Evolutionary conservation across 768 basidiomycete genomes (phyloP), one percentile per base, ranked within the genome.

Genomic region (Lentinus brumalis): DNA sequence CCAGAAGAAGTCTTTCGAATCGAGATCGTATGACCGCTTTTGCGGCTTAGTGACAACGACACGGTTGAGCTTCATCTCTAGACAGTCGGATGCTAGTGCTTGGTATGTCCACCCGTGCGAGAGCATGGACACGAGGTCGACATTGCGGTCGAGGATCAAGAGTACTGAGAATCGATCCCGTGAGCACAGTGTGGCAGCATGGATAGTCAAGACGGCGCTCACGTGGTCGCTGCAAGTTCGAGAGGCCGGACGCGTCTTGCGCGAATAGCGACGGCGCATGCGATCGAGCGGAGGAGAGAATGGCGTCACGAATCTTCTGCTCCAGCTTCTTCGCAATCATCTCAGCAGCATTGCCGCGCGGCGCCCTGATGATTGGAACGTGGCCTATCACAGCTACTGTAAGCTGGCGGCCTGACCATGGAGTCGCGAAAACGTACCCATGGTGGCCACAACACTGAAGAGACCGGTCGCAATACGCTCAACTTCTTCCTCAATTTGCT

Each of bases 31-130:
- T 0, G 92, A 88, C 77, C 94, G 89, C 76, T 89, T 85, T 64
- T 83, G 82, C 56, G 89, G 82, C 53, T 83, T 83, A 1, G 86
- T 81, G 35, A 99, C 88, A 1, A 92, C 86, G 6, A 99, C 94
- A 7, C 96, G 87, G 74, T 98, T 98, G 16, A 99, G 83, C 74
- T 92, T 96, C 81, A 99, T 96, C 59, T 96, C 91, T 39, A 99
- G 85, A 66, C 97, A 98, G 71, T 99, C 97, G 29, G 96, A 97
- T 1, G 98, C 91, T 31, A 99, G 85, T 0, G 97, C 94, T 76
- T 99, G 97, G 69, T 99, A 99, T 41, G 97, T 98, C 97, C 97
- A 99, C 3, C 96, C 96, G 70, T 99, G 97, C 1, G 92, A 90
- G 18, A 99, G 72, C 80, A 96, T 92, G 8, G 97, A 90, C 2